Percentiles rank a stretch among this genome's conserved stretches.
Conservation (phyloP, 1,284 basidiomycete species). For the Uromyces viciae-fabae region DNA sequence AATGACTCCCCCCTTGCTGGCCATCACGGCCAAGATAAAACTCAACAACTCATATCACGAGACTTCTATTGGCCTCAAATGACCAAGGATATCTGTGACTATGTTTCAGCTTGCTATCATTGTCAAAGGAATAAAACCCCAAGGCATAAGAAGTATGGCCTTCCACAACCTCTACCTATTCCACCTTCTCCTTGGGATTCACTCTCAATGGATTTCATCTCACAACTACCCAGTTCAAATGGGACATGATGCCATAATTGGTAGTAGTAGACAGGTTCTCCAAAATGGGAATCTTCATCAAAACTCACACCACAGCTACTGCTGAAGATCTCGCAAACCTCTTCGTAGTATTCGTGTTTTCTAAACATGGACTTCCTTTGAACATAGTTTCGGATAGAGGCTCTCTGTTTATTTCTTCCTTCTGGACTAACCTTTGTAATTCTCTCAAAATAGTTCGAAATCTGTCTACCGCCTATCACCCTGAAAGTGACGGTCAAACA, state of each 20-base stretch:
- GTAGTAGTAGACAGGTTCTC: too few relatives aligned
- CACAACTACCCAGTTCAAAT: too few relatives aligned
- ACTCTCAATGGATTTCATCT: too few relatives aligned
- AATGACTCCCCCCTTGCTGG: not conserved
- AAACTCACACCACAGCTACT: too few relatives aligned
- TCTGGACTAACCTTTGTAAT: not conserved
- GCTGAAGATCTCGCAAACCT: too few relatives aligned
- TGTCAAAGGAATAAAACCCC: not conserved
- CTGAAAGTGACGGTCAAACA: conserved; percentile 1
- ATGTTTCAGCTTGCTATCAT: not conserved
- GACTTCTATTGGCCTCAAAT: not conserved
- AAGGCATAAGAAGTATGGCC: not conserved
- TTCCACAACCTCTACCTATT: not conserved
- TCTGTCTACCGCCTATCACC: conserved; percentile 5
- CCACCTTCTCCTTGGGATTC: not conserved
- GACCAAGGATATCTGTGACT: not conserved
- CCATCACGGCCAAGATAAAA: not conserved
- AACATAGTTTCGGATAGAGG: too few relatives aligned
- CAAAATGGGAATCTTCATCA: too few relatives aligned
- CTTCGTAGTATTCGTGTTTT: too few relatives aligned
- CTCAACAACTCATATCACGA: not conserved
- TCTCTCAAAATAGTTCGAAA: not conserved
- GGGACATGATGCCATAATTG: too few relatives aligned
- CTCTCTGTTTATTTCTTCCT: too few relatives aligned
- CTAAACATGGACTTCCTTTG: too few relatives aligned